Percentiles rank a stretch among this genome's conserved stretches.
These are phyloP conservation scores for Zea luxurians DNA, from an alignment of 176 grass and related monocot genomes.

Conservation along the genomic window DNA sequence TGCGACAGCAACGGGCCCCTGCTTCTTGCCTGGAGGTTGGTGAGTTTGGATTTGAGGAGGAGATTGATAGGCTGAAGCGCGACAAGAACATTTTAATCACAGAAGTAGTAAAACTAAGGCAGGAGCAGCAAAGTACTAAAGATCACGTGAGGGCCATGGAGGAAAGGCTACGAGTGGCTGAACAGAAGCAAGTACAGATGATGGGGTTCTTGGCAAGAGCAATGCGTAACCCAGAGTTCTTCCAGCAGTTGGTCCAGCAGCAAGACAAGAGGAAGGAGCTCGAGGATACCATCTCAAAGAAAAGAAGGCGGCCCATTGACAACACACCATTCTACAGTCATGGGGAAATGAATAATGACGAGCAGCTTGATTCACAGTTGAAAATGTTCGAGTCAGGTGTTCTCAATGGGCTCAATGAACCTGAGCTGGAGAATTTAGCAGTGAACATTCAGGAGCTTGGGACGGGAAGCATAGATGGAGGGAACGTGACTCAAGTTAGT, in stretches of 20 bases:
- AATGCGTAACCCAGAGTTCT: slow-evolving; percentile 69
- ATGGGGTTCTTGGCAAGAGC: slow-evolving; percentile 85
- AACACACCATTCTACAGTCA: slow-evolving; percentile 37
- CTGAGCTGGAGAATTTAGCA: slow-evolving; percentile 37
- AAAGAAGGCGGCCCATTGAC: slow-evolving; percentile 71
- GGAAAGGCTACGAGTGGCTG: slow-evolving; percentile 53
- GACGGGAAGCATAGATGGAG: slow-evolving; percentile 25
- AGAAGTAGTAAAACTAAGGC: slow-evolving; percentile 84
- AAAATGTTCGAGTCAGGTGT: slow-evolving; percentile 36
- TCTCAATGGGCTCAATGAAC: slow-evolving; percentile 27
- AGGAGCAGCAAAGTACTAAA: slow-evolving; percentile 68
- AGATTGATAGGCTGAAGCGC: slow-evolving; percentile 63
- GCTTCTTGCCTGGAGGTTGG: slow-evolving; percentile 68
- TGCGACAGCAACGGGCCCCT: slow-evolving; percentile 46
- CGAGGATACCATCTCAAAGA: slow-evolving; percentile 83
- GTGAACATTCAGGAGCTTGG: slow-evolving; percentile 40
- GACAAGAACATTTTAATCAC: slow-evolving; percentile 83
- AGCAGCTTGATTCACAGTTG: slow-evolving; percentile 41
- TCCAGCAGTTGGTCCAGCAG: slow-evolving; percentile 69
- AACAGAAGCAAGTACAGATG: slow-evolving; percentile 76
- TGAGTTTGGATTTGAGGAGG: slow-evolving; percentile 75
- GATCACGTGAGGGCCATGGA: slow-evolving; percentile 70
- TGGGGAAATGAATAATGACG: slow-evolving; percentile 28
- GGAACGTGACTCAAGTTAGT: slow-evolving; percentile 18
- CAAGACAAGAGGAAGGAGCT: slow-evolving; percentile 80